A percentile compares a stretch with the other conserved stretches of the same genome.
phyloP scores from a whole-genome alignment of 192 early-diverging fungal genomes.

The Umbelopsis sp. region DNA sequence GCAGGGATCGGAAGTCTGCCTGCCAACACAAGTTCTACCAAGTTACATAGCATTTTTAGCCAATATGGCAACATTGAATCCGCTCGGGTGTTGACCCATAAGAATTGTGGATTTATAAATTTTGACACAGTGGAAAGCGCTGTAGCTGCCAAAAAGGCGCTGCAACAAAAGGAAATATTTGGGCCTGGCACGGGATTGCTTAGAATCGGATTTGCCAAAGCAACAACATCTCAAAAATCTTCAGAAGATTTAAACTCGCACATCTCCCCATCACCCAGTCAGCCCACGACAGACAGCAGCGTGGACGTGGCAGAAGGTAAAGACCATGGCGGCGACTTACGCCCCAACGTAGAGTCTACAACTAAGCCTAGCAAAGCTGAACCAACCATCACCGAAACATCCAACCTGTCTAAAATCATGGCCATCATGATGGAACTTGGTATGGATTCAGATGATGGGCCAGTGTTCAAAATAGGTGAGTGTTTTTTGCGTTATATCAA shows the following conservation, averaged over 20 bases:
- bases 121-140: slow-evolving; percentile 89
- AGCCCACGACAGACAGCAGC: slow-evolving; percentile 18
- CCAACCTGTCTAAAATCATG: slow-evolving; percentile 9
- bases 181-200: slow-evolving; percentile 66
- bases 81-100: slow-evolving; percentile 90
- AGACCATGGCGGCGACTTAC: background rate
- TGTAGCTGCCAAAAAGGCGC: slow-evolving; percentile 79
- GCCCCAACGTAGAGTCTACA: background rate
- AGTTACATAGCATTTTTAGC: slow-evolving; percentile 75
- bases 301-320: slow-evolving; percentile 8
- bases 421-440: slow-evolving; percentile 24
- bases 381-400: background rate
- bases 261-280: slow-evolving; percentile 31
- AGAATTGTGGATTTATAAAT: slow-evolving; percentile 97
- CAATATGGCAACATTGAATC: slow-evolving; percentile 88
- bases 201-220: slow-evolving; percentile 93
- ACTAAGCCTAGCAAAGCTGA: background rate
- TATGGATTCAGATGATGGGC: slow-evolving; percentile 15
- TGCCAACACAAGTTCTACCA: slow-evolving; percentile 67
- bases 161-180: slow-evolving; percentile 87
- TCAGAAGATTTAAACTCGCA: slow-evolving; percentile 23
- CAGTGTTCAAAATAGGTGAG: slow-evolving; percentile 14
- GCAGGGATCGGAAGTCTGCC: slow-evolving; percentile 94
- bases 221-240: slow-evolving; percentile 70
- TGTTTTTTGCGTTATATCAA: too few species aligned